A percentile compares a stretch with the other conserved stretches of the same genome.
Evolutionary conservation across 495 filamentous ascomycete species (phyloP).

Genomic region (Trichoderma orchidacearum): DNA sequence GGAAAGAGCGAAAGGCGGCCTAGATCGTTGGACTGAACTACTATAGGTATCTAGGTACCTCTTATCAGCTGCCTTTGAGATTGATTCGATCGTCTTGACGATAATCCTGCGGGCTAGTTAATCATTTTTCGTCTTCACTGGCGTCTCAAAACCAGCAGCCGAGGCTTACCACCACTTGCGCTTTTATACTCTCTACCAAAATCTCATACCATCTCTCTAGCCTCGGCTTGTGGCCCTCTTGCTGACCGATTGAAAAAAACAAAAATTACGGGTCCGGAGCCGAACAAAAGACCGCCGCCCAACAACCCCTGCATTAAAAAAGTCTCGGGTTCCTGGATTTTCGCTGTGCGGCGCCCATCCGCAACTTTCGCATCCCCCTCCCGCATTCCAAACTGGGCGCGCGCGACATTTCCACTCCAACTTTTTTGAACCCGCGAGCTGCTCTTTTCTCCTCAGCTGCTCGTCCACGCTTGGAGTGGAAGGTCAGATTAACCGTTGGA

Average conservation of each 20-base stretch:
- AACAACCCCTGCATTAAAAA: neutral
- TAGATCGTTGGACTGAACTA: no score
- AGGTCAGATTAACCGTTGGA: neutral
- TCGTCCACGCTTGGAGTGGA: neutral
- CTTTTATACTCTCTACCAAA: no score
- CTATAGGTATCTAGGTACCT: no score
- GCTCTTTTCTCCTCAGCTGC: no score
- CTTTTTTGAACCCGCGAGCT: no score
- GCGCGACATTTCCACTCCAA: neutral
- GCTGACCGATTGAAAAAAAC: neutral
- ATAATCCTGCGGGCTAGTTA: no score
- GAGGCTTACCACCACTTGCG: no score
- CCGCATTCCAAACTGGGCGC: neutral
- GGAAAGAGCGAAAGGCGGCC: neutral
- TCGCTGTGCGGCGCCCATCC: neutral
- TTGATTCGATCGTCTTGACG: no score
- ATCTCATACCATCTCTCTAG: neutral
- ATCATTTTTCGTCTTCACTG: neutral
- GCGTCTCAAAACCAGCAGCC: no score
- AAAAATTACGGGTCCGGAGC: neutral
- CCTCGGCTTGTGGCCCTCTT: neutral
- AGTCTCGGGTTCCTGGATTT: conserved; percentile 1
- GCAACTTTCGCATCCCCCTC: neutral
- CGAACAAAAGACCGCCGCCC: neutral
- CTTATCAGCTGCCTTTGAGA: no score